Conservation (phyloP, 1,139 yeast species). For the Hansenula sp. region DNA sequence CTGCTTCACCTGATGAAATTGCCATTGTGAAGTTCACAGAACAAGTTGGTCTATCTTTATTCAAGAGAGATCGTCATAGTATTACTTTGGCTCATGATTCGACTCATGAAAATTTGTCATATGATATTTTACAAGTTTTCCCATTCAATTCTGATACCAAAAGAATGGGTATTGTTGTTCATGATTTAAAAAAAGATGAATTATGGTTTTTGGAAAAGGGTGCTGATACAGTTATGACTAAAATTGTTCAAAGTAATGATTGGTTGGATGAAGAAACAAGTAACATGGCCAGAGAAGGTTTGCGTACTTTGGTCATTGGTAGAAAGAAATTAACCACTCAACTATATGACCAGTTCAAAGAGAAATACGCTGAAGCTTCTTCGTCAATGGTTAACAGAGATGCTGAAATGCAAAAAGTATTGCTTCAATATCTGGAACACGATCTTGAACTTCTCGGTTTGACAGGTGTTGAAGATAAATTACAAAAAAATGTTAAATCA, state of each 20-base stretch:
- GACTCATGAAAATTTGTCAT: conserved; percentile 50
- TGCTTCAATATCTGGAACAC: conserved; percentile 68
- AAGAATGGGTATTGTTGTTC: conserved; percentile 89
- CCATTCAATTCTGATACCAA: conserved; percentile 96
- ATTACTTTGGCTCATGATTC: conserved; percentile 64
- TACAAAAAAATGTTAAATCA: conserved; percentile 86
- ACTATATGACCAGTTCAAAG: conserved; percentile 58
- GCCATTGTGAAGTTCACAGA: conserved; percentile 95
- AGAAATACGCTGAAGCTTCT: conserved; percentile 68
- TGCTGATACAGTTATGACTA: conserved; percentile 94
- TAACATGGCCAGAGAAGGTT: conserved; percentile 97
- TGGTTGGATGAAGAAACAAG: conserved; percentile 98
- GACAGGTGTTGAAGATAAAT: conserved; percentile 96
- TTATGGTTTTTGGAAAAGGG: conserved; percentile 89
- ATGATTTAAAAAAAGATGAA: conserved; percentile 58
- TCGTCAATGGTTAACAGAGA: conserved; percentile 81
- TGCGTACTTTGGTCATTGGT: conserved; percentile 90
- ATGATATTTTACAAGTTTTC: conserved; percentile 74
- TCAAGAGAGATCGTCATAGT: conserved; percentile 76
- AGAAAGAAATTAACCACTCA: conserved; percentile 60
- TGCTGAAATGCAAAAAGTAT: conserved; percentile 60
- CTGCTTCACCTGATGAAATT: conserved; percentile 98
- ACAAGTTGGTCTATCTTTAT: conserved; percentile 73
- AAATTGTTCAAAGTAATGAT: conserved; percentile 78
- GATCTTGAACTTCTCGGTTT: conserved; percentile 85